Percentiles rank a stretch among this genome's conserved stretches.
Evolutionary conservation across 352 stramenopile species (phyloP).

Genomic region (Pythium dissimile): DNA sequence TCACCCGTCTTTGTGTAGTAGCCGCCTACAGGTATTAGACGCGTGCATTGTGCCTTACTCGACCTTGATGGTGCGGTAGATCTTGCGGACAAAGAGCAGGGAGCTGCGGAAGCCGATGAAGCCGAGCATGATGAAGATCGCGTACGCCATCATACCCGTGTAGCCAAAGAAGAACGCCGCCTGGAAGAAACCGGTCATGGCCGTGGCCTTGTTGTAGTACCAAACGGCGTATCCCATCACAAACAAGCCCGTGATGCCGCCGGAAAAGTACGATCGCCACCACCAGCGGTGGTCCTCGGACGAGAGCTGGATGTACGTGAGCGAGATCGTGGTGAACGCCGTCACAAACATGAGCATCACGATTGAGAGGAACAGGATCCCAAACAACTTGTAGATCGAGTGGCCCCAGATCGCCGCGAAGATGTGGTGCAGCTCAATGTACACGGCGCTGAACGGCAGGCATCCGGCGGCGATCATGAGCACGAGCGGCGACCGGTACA

Average conservation of each 20-base stretch:
- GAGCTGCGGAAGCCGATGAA: conserved; percentile 95
- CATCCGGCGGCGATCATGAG: conserved; percentile 94
- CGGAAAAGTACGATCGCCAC: conserved; percentile 95
- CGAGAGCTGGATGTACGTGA: conserved; percentile 97
- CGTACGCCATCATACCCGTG: conserved; percentile 95
- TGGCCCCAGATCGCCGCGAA: conserved; percentile 98
- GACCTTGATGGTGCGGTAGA: conserved; percentile 96
- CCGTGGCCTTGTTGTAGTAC: conserved; percentile 93
- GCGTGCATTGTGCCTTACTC: too few species aligned
- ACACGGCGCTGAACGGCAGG: conserved; percentile 97
- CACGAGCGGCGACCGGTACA: conserved; percentile 79
- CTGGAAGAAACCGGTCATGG: conserved; percentile 96
- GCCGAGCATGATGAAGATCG: conserved; percentile 97
- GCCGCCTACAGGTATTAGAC: too few species aligned
- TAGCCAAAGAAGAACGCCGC: conserved; percentile 98
- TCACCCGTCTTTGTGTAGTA: too few species aligned
- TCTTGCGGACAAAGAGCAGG: conserved; percentile 96
- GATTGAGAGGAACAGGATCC: conserved; percentile 96
- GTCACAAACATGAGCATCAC: conserved; percentile 95
- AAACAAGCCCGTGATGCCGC: conserved; percentile 94
- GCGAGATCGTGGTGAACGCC: conserved; percentile 96
- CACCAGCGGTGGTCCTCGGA: conserved; percentile 97
- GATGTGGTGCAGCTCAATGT: conserved; percentile 99
- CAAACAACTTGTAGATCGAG: conserved; percentile 98
- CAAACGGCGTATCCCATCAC: conserved; percentile 96